Evolutionary conservation across 345 rosid genomes (phyloP).

Genomic region (Arabis hirsuta): DNA sequence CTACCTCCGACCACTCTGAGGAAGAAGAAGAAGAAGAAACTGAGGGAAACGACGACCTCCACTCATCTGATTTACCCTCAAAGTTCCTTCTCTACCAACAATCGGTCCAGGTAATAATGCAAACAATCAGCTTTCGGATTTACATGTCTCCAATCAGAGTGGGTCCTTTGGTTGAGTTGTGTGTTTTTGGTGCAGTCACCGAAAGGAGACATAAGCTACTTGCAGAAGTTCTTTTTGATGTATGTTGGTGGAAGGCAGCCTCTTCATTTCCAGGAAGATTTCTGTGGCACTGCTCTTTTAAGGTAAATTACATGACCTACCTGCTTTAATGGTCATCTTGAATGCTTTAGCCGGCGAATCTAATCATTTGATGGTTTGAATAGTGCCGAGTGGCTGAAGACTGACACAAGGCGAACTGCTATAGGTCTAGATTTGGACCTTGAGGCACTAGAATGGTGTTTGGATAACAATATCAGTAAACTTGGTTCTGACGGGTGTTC

Average conservation of each 20-base stretch:
- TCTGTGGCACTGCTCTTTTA: conserved; percentile 94
- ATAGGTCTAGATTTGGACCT: conserved; percentile 86
- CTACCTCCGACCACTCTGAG: conserved; percentile 43
- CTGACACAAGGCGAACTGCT: conserved; percentile 82
- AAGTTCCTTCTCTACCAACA: conserved; percentile 85
- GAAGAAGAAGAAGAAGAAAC: conserved; percentile 40
- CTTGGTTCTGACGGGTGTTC: conserved; percentile 68
- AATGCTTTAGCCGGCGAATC: background rate
- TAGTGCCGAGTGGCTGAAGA: conserved; percentile 85
- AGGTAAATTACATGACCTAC: conserved; percentile 47
- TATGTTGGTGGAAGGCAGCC: conserved; percentile 85
- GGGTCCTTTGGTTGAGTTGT: background rate
- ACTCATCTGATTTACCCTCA: conserved; percentile 59
- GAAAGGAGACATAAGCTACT: conserved; percentile 88
- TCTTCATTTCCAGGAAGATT: conserved; percentile 92
- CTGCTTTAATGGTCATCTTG: conserved; percentile 1
- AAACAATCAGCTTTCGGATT: too few species aligned
- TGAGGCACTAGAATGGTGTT: conserved; percentile 84
- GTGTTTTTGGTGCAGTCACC: conserved; percentile 63
- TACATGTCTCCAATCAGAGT: too few species aligned
- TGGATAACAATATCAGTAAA: conserved; percentile 72
- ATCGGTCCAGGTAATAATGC: conserved; percentile 69
- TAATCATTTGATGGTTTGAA: conserved; percentile 12
- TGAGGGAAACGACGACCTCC: conserved; percentile 37
- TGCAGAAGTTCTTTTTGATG: conserved; percentile 84